Base-by-base conservation (phyloP, 306 rosid species). In the Vigna angularis region DNA sequence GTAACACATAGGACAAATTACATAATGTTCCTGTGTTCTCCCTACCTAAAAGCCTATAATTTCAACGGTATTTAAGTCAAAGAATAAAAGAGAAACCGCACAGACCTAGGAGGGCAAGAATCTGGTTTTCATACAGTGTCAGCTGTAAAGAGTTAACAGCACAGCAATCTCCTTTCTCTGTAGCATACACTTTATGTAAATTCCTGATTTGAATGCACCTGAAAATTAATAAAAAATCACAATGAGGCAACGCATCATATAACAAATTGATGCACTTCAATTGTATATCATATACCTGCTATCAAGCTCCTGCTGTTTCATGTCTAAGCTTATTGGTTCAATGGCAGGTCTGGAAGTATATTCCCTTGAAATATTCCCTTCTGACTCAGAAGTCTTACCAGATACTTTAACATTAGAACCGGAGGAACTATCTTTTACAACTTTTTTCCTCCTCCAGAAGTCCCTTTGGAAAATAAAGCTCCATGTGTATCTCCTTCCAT, bases 51-150 rank as follows among this genome's bases (percentile, higher is more conserved):
- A 66, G 17, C 70, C 32, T 40, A 66, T 36, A 66, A 65, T 42
- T 9, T 66, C 51, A 66, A 66, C 34, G 5, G 52, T 66, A 48
- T 17, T 42, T 40, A 20, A 9, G 52, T 40, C 32, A 18, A 18
- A 5, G 36, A 20, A 30, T 63, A 28, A 66, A 63, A 36, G 9
- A 36, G 8, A 32, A 66, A 72, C 66, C 20, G 67, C 38, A 72
- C 92, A 58, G 73, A 94, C 98, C 98, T 76, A 94, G 87, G 87
- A 94, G 98, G 76, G 97, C 98, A 82, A 94, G 95, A 88, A 94
- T 90, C 86, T 94, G 98, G 82, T 89, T 93, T 90, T 94, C 97
- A 74, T 94, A 94, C 79, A 94, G 86, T 57, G 93, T 89, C 81
- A 92, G 85, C 80, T 81, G 86, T 69, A 94, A 87, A 42, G 92